Base-by-base conservation (phyloP, 306 rosid species). In the Lupinus albus region DNA sequence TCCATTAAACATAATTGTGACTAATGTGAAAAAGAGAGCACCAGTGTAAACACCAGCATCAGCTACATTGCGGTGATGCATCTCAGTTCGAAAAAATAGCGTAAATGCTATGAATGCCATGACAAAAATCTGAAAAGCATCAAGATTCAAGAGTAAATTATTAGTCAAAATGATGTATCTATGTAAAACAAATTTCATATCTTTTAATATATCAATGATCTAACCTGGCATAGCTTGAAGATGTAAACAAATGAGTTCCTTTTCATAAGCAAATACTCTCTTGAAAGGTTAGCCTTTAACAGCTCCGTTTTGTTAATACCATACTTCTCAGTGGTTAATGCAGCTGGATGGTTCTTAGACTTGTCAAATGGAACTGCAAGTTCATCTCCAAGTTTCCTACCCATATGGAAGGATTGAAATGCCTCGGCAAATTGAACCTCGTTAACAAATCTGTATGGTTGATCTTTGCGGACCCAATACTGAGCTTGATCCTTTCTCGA, bases 1-100 rank as follows among this genome's bases (percentile, higher is more conserved):
- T 57, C 89, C 92, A 63, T 78, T 87, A 55, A 87, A 87, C 89
- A 84, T 75, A 41, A 68, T 6, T 0, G 50, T 76, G 1, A 84
- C 46, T 4, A 84, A 10, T 46, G 89, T 20, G 49, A 72, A 83
- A 71, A 86, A 86, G 51, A 86, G 57, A 41, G 87, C 85, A 30
- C 92, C 92, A 60, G 58, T 39, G 6, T 79, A 83, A 74, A 81
- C 63, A 45, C 83, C 85, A 3, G 95, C 98, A 53, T 85, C 91
- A 18, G 59, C 64, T 4, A 46, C 32, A 48, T 64, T 7, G 0
- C 52, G 2, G 8, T 8, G 88, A 57, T 72, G 89, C 97, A 92
- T 89, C 69, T 84, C 74, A 11, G 97, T 92, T 25, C 95, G 82
- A 4, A 85, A 4, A 77, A 92, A 87, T 0, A 87, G 59, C 9